Base-by-base conservation (phyloP, 1,284 basidiomycete genomes). In the Exsudoporus floridanus region DNA sequence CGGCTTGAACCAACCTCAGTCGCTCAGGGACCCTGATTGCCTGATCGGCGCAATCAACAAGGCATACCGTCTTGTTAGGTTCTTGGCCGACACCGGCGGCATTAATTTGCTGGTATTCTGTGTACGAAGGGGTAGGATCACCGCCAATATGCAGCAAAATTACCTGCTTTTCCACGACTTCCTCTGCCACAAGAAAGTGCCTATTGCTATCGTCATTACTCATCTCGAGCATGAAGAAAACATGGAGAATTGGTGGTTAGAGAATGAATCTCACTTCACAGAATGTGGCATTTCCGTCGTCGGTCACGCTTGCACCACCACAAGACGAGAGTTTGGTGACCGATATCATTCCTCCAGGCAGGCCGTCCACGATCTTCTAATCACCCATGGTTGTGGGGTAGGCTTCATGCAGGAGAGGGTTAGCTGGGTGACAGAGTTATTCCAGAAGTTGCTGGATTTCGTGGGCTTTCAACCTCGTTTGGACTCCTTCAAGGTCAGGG, bases 71-170 rank as follows among this genome's bases (percentile, higher is more conserved):
- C 65, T 67, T 25, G 45, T 67, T 27, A 52, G 25, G 41, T 49
- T 34, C 49, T 57, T 75, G 33, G 53, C 63, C 2, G 54, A 66
- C 18, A 60, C 60, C 1, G 67, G 60, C 6, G 71, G 70, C 5
- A 56, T 75, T 30, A 64, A 57, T 54, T 60, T 75, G 44, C 59
- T 75, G 43, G 60, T 75, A 19, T 74, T 72, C 44, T 71, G 69
- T 51, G 60, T 76, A 40, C 65, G 67, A 21, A 65, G 56, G 31
- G 56, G 69, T 12, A 65, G 73, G 53, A 71, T 76, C 58, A 66
- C 62, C 7, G 49, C 53, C 7, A 64, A 61, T 16, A 59, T 60
- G 57, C 62, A 69, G 28, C 55, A 62, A 28, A 72, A 74, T 47
- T 76, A 72, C 64, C 46, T 47, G 27, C 60, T 74, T 39, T 70